Evolutionary conservation across 2,329 filamentous ascomycete genomes (phyloP).

Genomic region (Aspergillus phoenicis): DNA sequence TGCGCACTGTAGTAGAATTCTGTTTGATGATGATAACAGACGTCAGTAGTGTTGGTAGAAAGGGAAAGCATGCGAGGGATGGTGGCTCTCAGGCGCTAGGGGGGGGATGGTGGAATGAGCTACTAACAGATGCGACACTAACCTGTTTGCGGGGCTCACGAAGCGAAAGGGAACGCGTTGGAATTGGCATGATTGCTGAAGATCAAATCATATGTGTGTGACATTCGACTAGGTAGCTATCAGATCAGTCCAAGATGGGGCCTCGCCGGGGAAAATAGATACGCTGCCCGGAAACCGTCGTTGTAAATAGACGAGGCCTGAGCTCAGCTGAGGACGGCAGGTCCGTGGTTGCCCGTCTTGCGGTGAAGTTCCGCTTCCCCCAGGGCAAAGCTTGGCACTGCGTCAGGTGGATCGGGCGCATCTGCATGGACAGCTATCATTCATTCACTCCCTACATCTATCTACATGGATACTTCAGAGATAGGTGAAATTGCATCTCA

Average conservation of each 20-base stretch:
- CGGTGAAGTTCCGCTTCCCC: slow-evolving; percentile 8
- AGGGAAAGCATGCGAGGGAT: slow-evolving; percentile 12
- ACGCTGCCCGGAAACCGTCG: background rate
- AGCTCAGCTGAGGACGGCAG: slow-evolving; percentile 6
- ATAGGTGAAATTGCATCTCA: no score
- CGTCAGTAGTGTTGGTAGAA: slow-evolving; percentile 20
- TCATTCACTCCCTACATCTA: background rate
- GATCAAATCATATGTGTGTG: background rate
- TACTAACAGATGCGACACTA: slow-evolving; percentile 22
- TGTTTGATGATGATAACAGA: slow-evolving; percentile 15
- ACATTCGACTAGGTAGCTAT: background rate
- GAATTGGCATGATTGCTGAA: slow-evolving; percentile 41
- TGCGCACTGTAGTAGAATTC: slow-evolving; percentile 29
- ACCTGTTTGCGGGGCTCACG: slow-evolving; percentile 39
- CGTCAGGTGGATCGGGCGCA: background rate
- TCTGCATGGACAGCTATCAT: background rate
- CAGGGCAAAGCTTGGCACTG: slow-evolving; percentile 12
- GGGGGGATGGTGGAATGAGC: slow-evolving; percentile 6
- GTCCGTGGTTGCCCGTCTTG: slow-evolving; percentile 3
- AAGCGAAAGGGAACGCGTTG: slow-evolving; percentile 40
- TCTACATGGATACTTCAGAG: background rate
- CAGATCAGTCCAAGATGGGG: background rate
- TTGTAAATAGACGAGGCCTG: slow-evolving; percentile 10
- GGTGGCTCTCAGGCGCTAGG: slow-evolving; percentile 3
- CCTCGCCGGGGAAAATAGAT: background rate